These are phyloP conservation scores for Lodderomyces metapsilosis DNA, from an alignment of 1,139 yeast species.

Conservation along the genomic window DNA sequence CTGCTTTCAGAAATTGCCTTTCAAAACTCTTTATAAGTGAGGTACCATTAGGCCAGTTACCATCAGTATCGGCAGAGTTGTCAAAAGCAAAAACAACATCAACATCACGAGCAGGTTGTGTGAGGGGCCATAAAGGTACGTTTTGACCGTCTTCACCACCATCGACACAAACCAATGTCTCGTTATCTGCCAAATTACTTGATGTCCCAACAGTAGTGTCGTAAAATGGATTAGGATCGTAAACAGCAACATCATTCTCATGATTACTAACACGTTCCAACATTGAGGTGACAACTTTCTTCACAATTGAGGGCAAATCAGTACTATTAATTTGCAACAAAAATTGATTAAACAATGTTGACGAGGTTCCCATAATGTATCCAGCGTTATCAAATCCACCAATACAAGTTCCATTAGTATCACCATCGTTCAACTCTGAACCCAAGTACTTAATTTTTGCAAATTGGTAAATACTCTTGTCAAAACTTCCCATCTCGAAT, in stretches of 20 bases:
- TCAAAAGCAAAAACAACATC: conserved; percentile 47
- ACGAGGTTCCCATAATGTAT: conserved; percentile 77
- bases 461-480: conserved; percentile 68
- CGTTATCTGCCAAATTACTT: conserved; percentile 26
- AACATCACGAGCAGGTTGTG: conserved; percentile 37
- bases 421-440: conserved; percentile 59
- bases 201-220: conserved; percentile 40
- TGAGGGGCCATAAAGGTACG: conserved; percentile 39
- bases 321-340: conserved; percentile 62
- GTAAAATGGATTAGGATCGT: conserved; percentile 54
- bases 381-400: conserved; percentile 85
- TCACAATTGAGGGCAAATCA: conserved; percentile 46
- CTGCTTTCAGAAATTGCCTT: conserved; percentile 66
- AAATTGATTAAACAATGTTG: conserved; percentile 77
- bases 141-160: conserved; percentile 47
- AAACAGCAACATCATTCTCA: conserved; percentile 43
- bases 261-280: conserved; percentile 46
- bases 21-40: conserved; percentile 51
- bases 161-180: conserved; percentile 40
- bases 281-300: conserved; percentile 43
- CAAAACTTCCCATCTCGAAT: conserved; percentile 88
- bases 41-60: conserved; percentile 44
- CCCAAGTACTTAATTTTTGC: conserved; percentile 73
- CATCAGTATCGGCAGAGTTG: conserved; percentile 49
- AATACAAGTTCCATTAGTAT: conserved; percentile 44